A percentile compares a stretch with the other conserved stretches of the same genome.
phyloP scores from a whole-genome alignment of 2,329 filamentous ascomycete species.

The Xylariaceae sp. region DNA sequence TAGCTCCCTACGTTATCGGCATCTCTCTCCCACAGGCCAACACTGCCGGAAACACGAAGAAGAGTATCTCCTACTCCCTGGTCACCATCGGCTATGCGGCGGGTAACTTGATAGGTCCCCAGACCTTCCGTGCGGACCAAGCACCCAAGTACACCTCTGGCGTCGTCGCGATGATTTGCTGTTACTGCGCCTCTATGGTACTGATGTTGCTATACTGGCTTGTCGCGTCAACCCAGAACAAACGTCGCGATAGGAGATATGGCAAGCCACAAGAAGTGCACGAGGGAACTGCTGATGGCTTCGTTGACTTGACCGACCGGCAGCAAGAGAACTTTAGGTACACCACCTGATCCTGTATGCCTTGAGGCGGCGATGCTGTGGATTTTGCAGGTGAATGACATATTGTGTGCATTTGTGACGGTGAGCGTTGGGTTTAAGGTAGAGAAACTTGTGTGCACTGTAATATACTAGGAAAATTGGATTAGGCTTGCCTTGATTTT shows the following conservation, averaged over 20 bases:
- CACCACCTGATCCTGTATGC: slow-evolving; percentile 7
- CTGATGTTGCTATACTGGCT: slow-evolving; percentile 29
- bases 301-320: slow-evolving; percentile 18
- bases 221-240: slow-evolving; percentile 21
- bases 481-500: no score
- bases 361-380: not conserved
- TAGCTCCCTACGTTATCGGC: slow-evolving; percentile 23
- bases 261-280: slow-evolving; percentile 18
- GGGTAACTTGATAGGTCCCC: slow-evolving; percentile 37
- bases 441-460: no score
- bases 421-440: no score
- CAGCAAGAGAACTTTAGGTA: slow-evolving; percentile 24
- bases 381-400: no score
- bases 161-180: slow-evolving; percentile 31
- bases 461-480: no score
- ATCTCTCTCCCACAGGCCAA: slow-evolving; percentile 24
- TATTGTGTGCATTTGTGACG: no score
- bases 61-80: slow-evolving; percentile 33
- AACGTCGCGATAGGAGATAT: slow-evolving; percentile 19
- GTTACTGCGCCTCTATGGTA: slow-evolving; percentile 29
- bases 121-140: slow-evolving; percentile 34
- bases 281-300: slow-evolving; percentile 18
- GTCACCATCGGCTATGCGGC: slow-evolving; percentile 35
- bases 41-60: slow-evolving; percentile 33
- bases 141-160: slow-evolving; percentile 34